phyloP scores from a whole-genome alignment of 768 basidiomycete species.

The Russula lepida region DNA sequence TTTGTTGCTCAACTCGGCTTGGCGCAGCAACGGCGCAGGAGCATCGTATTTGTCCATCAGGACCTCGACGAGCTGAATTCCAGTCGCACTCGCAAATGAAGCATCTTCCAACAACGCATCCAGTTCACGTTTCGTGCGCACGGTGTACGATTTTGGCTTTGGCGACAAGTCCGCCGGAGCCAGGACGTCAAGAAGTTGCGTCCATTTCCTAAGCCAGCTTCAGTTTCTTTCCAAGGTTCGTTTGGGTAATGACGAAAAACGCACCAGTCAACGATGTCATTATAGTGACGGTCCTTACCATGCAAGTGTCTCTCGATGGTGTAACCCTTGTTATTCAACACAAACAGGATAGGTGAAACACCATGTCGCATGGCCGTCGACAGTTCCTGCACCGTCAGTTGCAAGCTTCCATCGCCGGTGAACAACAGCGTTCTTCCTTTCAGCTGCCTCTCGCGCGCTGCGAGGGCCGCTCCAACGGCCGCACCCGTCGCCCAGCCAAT shows the following conservation, averaged over 20 bases:
- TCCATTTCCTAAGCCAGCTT: conserved; percentile 45
- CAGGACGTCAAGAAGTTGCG: conserved; percentile 50
- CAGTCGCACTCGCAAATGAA: conserved; percentile 52
- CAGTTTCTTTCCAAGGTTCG: background rate
- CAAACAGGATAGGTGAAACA: conserved; percentile 76
- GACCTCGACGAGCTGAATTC: conserved; percentile 75
- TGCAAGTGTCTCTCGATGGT: conserved; percentile 80
- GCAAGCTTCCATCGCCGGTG: conserved; percentile 79
- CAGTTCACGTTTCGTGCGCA: conserved; percentile 59
- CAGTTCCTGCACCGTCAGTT: conserved; percentile 74
- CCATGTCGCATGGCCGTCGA: conserved; percentile 72
- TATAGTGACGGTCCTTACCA: conserved; percentile 65
- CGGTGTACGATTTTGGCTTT: conserved; percentile 53
- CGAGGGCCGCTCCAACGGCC: conserved; percentile 72
- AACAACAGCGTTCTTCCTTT: conserved; percentile 68
- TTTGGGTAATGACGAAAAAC: conserved; percentile 10
- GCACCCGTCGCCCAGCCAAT: conserved; percentile 87
- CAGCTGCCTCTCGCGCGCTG: conserved; percentile 53
- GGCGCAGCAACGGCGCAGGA: conserved; percentile 50
- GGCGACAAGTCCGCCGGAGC: conserved; percentile 42
- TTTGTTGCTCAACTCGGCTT: conserved; percentile 47
- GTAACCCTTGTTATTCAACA: conserved; percentile 76
- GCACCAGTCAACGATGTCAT: conserved; percentile 73
- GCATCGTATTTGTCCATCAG: conserved; percentile 68
- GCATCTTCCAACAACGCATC: conserved; percentile 54